These are phyloP conservation scores for Ophiocordyceps camponoti-leonardi DNA, from an alignment of 2,329 filamentous ascomycete genomes.

Conservation along the genomic window DNA sequence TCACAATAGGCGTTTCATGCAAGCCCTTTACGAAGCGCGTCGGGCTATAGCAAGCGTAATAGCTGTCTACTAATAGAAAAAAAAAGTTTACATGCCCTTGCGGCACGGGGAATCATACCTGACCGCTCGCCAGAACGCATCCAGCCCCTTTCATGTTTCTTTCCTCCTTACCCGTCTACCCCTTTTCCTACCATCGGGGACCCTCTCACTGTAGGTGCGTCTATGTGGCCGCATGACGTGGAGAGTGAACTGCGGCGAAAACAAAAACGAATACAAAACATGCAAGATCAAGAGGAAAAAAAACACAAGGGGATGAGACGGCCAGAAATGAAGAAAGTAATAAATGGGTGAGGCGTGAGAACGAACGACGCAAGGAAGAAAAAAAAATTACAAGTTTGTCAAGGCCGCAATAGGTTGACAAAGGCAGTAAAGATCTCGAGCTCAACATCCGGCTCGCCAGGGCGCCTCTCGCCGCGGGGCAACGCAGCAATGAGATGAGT, in stretches of 20 bases:
- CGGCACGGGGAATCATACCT: not conserved
- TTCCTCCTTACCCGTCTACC: not conserved
- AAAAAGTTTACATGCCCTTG: not conserved
- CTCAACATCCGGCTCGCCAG: constrained; percentile 47
- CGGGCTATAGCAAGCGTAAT: constrained; percentile 15
- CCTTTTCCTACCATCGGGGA: not conserved
- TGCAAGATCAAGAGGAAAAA: too few species aligned
- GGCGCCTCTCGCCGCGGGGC: constrained; percentile 37
- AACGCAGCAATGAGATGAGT: constrained; percentile 61
- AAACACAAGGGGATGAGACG: too few species aligned
- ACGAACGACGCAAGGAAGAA: not conserved
- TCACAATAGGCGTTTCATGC: not conserved
- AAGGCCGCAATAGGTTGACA: constrained; percentile 43
- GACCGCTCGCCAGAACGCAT: not conserved
- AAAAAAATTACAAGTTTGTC: not conserved
- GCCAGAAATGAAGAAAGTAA: too few species aligned
- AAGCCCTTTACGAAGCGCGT: constrained; percentile 15
- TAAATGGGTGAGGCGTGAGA: not conserved
- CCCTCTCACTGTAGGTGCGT: not conserved
- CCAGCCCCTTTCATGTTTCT: too few species aligned
- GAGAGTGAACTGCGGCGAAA: too few species aligned
- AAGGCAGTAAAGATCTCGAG: constrained; percentile 65
- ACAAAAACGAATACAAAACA: too few species aligned
- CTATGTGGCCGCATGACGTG: not conserved
- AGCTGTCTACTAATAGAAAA: constrained; percentile 1